Conservation (phyloP, 148 eudicot species). For the Persicaria tinctoria region DNA sequence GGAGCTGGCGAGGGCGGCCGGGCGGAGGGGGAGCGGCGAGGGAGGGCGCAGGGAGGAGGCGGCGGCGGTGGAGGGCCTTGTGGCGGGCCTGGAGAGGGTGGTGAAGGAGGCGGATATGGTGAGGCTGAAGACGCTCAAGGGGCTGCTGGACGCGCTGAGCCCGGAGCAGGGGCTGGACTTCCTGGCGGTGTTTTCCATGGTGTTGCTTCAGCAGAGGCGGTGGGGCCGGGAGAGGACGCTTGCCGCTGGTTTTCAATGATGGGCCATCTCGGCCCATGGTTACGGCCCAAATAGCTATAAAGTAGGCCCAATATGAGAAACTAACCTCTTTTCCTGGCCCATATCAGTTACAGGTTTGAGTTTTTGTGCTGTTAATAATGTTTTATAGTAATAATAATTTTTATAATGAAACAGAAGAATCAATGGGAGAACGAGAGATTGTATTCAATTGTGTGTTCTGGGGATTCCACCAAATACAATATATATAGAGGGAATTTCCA, state of each 20-base stretch:
- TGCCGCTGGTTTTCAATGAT: not conserved
- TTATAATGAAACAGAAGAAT: too few species aligned
- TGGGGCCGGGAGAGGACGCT: not conserved
- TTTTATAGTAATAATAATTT: too few species aligned
- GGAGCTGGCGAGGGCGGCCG: conserved; percentile 27
- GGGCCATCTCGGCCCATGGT: not conserved
- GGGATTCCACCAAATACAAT: too few species aligned
- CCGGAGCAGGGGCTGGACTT: conserved; percentile 43
- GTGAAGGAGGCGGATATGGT: conserved; percentile 40
- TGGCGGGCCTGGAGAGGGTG: conserved; percentile 28
- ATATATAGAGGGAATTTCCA: too few species aligned
- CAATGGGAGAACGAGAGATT: too few species aligned
- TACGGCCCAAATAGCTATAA: not conserved
- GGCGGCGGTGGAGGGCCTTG: conserved; percentile 22
- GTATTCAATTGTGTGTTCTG: too few species aligned
- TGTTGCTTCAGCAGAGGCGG: conserved; percentile 28
- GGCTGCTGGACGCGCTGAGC: conserved; percentile 33
- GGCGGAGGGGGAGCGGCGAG: conserved; percentile 1
- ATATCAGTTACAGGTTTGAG: not conserved
- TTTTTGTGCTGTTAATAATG: too few species aligned
- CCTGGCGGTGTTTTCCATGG: conserved; percentile 41
- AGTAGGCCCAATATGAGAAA: not conserved
- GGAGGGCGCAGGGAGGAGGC: conserved; percentile 21
- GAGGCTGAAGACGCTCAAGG: conserved; percentile 43
- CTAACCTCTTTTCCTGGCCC: not conserved